These are phyloP conservation scores for Ruellia speciosa DNA, from an alignment of 305 asterid genomes.

Conservation along the genomic window DNA sequence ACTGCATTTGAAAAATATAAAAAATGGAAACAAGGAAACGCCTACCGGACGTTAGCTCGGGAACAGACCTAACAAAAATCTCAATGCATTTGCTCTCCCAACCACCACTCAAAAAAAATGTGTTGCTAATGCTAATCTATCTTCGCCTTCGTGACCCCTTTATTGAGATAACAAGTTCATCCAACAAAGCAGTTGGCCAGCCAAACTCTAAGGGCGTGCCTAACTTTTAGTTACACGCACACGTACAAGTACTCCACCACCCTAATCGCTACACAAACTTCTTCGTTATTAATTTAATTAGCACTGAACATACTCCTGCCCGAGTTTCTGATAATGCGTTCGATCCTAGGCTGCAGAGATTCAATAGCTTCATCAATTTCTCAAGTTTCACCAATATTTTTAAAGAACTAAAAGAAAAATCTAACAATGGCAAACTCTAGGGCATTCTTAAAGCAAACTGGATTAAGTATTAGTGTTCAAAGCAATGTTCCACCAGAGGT, in stretches of 20 bases:
- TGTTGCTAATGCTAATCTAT: conserved; percentile 8
- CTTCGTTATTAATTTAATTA: not conserved
- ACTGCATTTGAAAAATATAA: conserved; percentile 10
- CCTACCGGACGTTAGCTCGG: conserved; percentile 6
- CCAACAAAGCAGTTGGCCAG: conserved; percentile 35
- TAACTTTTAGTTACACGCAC: conserved; percentile 22
- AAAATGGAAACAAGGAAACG: not conserved
- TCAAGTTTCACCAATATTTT: too few species aligned
- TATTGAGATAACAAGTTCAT: conserved; percentile 11
- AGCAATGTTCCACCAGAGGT: not conserved
- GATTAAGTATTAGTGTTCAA: not conserved
- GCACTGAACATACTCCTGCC: not conserved
- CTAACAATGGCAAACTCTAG: not conserved
- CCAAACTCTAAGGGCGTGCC: conserved; percentile 31
- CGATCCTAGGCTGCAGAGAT: too few species aligned
- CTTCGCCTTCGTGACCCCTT: conserved; percentile 2
- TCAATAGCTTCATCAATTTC: too few species aligned
- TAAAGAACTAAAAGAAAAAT: too few species aligned
- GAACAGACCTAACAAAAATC: conserved; percentile 12
- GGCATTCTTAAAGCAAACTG: not conserved
- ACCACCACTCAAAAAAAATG: conserved; percentile 17
- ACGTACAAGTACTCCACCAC: not conserved
- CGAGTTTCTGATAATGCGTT: too few species aligned
- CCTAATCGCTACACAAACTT: not conserved
- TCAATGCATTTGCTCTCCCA: conserved; percentile 12